Base-by-base conservation (phyloP, 257 asterid species). In the Solanum okadae region DNA sequence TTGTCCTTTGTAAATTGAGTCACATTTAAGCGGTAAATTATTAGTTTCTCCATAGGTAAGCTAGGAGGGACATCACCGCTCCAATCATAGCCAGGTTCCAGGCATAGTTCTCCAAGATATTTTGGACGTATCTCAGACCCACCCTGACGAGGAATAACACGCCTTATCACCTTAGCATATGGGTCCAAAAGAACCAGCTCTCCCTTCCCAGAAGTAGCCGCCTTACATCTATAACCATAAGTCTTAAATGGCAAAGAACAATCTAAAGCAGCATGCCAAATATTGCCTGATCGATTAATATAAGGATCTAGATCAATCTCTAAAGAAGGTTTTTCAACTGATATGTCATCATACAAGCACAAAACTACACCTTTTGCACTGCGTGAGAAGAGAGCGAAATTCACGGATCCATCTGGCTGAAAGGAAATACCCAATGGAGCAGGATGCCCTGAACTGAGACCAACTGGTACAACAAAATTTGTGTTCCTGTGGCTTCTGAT, bases 291-390 rank as follows among this genome's bases (percentile, higher is more conserved):
- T 34, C 94, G 96, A 85, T 97, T 96, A 83, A 95, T 92, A 85
- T 95, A 94, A 18, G 98, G 97, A 92, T 97, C 99, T 88, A 97
- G 94, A 90, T 97, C 98, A 91, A 97, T 94, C 94, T 97, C 98
- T 90, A 96, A 79, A 88, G 93, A 90, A 90, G 99, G 99, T 46
- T 92, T 91, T 40, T 92, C 95, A 49, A 72, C 86, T 70, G 37
- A 70, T 70, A 88, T n/a, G 84, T 93, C 95, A 38, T 92, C 89
- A 91, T 94, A 97, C 89, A 97, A 93, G 91, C 99, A 97, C 18
- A 97, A 88, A 88, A 91, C 93, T 31, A 97, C 98, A 91, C 95
- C 85, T 88, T 91, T 92, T 15, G 92, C 96, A 88, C 83, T 86
- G 59, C 95, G 92, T 6, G 98, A 95, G 88, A 94, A 89, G 71